A percentile compares a stretch with the other conserved stretches of the same genome.
These are phyloP conservation scores for Solanum bukasovii DNA, from an alignment of 257 asterid genomes.

Conservation along the genomic window DNA sequence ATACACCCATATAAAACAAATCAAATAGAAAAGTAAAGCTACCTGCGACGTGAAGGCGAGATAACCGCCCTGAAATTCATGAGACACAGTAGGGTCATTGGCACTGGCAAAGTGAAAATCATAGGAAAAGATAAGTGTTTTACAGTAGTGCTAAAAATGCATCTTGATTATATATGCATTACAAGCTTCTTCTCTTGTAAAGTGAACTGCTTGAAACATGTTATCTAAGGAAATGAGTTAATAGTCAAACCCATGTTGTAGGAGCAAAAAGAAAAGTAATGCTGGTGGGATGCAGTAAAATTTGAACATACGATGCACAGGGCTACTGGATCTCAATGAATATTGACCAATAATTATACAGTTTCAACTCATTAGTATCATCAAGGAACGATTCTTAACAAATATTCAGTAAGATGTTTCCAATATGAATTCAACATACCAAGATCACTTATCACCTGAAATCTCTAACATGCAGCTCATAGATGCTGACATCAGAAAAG, in stretches of 20 bases:
- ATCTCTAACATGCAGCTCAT: conserved; percentile 93
- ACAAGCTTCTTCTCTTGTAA: neutral
- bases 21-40: conserved; percentile 15
- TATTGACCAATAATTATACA: neutral
- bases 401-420: neutral
- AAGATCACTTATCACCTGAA: conserved; percentile 54
- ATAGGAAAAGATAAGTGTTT: neutral
- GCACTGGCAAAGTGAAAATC: conserved; percentile 39
- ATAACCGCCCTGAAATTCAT: conserved; percentile 75
- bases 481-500: conserved; percentile 75
- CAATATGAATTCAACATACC: neutral
- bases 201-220: neutral
- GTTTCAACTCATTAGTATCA: neutral
- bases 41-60: conserved; percentile 74
- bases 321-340: neutral
- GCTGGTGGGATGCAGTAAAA: neutral
- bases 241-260: neutral
- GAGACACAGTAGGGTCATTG: conserved; percentile 58
- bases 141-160: neutral
- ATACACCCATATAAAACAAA: neutral
- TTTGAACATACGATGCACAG: neutral
- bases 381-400: neutral
- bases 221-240: neutral
- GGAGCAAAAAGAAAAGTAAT: neutral
- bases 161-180: neutral